These are phyloP conservation scores for Lignosus rhinocerotis DNA, from an alignment of 1,284 basidiomycete genomes.

Conservation along the genomic window DNA sequence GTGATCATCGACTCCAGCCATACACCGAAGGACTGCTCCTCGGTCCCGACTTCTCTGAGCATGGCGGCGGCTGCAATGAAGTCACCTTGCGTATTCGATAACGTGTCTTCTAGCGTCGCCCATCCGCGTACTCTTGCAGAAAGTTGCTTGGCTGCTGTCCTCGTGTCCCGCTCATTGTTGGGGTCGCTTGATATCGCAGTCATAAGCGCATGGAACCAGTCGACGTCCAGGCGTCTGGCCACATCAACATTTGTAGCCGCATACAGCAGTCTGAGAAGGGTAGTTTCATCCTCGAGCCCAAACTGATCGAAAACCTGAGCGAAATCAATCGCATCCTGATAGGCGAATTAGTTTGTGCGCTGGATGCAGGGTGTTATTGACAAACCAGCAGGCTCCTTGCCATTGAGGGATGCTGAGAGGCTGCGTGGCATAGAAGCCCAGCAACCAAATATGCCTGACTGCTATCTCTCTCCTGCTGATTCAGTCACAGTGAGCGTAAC, in stretches of 20 bases:
- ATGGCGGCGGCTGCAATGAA: slow-evolving; percentile 47
- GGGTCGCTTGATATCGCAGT: slow-evolving; percentile 41
- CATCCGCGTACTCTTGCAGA: slow-evolving; percentile 55
- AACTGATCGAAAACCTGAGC: slow-evolving; percentile 52
- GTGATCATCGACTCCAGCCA: slow-evolving; percentile 69
- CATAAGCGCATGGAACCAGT: slow-evolving; percentile 45
- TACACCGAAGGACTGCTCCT: slow-evolving; percentile 68
- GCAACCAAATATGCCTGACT: slow-evolving; percentile 57
- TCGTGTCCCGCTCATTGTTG: slow-evolving; percentile 41
- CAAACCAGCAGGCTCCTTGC: slow-evolving; percentile 46
- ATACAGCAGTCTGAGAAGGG: slow-evolving; percentile 54
- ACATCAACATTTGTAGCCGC: slow-evolving; percentile 66
- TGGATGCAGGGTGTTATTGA: background rate
- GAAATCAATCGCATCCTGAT: slow-evolving; percentile 57
- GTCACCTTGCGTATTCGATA: slow-evolving; percentile 54
- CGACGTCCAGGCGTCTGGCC: slow-evolving; percentile 44
- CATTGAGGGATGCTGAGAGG: slow-evolving; percentile 58
- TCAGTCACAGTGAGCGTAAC: background rate
- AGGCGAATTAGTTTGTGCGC: background rate
- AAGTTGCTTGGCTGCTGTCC: slow-evolving; percentile 47
- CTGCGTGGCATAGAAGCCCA: slow-evolving; percentile 57
- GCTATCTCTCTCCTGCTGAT: slow-evolving; percentile 43
- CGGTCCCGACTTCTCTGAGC: slow-evolving; percentile 57
- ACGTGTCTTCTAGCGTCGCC: slow-evolving; percentile 57
- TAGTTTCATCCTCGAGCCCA: slow-evolving; percentile 51